phyloP scores from a whole-genome alignment of 768 basidiomycete genomes.

The Melanogaster broomeanus region DNA sequence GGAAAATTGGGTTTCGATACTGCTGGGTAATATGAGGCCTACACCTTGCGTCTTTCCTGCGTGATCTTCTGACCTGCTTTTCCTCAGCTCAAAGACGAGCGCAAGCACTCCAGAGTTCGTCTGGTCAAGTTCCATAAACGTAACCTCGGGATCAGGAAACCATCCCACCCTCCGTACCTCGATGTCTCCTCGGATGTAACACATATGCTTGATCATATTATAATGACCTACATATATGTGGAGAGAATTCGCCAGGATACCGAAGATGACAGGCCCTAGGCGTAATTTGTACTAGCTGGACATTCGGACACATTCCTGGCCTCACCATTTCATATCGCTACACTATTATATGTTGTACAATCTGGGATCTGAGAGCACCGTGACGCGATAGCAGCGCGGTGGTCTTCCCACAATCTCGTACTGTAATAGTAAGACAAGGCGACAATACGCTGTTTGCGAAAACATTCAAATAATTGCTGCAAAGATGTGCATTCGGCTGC shows the following conservation, averaged over 20 bases:
- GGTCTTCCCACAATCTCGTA: too few species aligned
- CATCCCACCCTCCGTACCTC: conserved; percentile 21
- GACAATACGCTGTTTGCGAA: too few species aligned
- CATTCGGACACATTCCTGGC: background rate
- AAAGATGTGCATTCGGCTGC: too few species aligned
- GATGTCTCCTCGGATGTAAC: conserved; percentile 28
- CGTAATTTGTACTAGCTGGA: background rate
- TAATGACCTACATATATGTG: conserved; percentile 34
- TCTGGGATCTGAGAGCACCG: too few species aligned
- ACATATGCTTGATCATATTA: conserved; percentile 33
- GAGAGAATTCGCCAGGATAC: conserved; percentile 29
- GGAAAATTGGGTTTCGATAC: conserved; percentile 24
- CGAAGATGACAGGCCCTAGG: conserved; percentile 18
- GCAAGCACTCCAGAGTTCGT: conserved; percentile 8
- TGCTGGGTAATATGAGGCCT: conserved; percentile 22
- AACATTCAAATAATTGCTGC: too few species aligned
- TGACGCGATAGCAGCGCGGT: too few species aligned
- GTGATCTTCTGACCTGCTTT: conserved; percentile 1
- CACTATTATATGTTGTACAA: too few species aligned
- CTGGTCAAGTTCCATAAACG: conserved; percentile 20
- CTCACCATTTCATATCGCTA: background rate
- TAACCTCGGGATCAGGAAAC: conserved; percentile 18
- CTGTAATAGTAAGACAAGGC: too few species aligned
- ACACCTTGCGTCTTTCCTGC: background rate
- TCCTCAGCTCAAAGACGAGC: conserved; percentile 14